phyloP scores from a whole-genome alignment of 495 filamentous ascomycete species.

The Penicillium fimorum region DNA sequence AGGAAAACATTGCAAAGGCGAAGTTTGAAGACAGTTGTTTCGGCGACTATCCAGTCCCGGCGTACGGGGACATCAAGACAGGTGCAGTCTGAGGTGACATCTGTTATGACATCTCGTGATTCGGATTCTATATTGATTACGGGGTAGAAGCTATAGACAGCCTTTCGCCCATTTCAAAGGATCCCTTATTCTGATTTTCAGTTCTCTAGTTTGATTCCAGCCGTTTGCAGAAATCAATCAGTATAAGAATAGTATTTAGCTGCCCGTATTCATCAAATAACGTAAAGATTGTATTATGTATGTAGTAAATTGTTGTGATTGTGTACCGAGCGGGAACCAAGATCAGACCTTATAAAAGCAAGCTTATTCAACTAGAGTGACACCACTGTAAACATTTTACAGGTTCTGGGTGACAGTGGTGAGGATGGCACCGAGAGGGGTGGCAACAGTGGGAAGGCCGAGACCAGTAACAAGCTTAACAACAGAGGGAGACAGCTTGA shows the following conservation, averaged over 20 bases:
- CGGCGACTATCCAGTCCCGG: conserved; percentile 20
- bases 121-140: background rate
- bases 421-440: conserved; percentile 36
- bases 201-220: background rate
- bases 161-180: too few species aligned
- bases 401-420: conserved; percentile 38
- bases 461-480: conserved; percentile 37
- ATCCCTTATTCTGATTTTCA: background rate
- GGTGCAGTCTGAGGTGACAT: background rate
- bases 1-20: conserved; percentile 43
- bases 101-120: background rate
- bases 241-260: background rate
- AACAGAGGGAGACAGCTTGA: conserved; percentile 36
- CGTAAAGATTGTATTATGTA: background rate
- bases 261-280: background rate
- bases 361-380: conserved; percentile 1
- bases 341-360: conserved; percentile 3
- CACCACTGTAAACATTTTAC: conserved; percentile 20
- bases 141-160: background rate
- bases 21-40: conserved; percentile 53
- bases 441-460: conserved; percentile 35
- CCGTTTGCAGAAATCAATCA: background rate
- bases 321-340: background rate
- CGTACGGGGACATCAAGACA: background rate
- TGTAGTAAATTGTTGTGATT: background rate